Evolutionary conservation across 257 asterid species (phyloP).

Genomic region (Petunia secreta): DNA sequence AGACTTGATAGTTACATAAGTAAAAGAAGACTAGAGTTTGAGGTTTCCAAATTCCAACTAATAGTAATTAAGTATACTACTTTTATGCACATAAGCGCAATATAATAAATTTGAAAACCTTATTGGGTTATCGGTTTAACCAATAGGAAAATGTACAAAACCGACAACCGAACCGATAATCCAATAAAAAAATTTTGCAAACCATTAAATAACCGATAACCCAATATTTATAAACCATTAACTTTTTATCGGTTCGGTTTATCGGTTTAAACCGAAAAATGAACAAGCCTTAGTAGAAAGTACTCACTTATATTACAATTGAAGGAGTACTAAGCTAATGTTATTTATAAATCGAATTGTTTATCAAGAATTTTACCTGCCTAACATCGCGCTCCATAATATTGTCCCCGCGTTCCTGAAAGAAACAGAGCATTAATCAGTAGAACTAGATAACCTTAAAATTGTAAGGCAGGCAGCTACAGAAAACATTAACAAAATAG

Average conservation of each 20-base stretch:
- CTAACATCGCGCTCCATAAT: slow-evolving; percentile 73
- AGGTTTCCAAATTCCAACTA: neutral
- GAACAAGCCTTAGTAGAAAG: neutral
- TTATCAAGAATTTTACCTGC: slow-evolving; percentile 53
- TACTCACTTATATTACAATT: neutral
- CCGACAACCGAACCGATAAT: no score
- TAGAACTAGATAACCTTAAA: neutral
- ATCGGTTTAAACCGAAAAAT: neutral
- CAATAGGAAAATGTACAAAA: no score
- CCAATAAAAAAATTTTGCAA: no score
- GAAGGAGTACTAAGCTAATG: neutral
- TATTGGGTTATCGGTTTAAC: no score
- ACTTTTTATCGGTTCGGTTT: neutral
- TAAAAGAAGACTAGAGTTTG: neutral
- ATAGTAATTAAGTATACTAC: no score
- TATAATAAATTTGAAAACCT: no score
- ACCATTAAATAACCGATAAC: no score
- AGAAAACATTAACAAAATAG: neutral
- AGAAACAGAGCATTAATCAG: slow-evolving; percentile 19
- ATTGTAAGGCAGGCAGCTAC: neutral
- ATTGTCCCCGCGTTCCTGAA: slow-evolving; percentile 56
- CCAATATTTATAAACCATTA: no score
- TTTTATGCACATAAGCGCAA: no score
- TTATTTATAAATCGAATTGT: neutral
- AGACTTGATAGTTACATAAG: neutral